A percentile compares a stretch with the other conserved stretches of the same genome.
Evolutionary conservation across 148 eudicot genomes (phyloP).

Genomic region (Cornus controversa): DNA sequence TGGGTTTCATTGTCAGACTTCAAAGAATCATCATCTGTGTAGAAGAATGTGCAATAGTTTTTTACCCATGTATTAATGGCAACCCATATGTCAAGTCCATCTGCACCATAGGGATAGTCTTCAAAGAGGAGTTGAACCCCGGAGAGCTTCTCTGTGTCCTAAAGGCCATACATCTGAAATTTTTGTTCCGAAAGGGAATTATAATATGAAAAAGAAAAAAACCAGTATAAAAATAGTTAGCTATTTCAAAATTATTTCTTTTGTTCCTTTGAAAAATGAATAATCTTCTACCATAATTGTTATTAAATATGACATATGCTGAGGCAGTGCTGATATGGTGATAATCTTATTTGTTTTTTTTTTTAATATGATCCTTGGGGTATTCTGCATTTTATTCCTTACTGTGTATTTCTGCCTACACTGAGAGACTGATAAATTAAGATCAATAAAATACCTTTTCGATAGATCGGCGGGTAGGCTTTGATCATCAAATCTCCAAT

Average conservation of each 20-base stretch:
- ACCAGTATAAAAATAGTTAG: not conserved
- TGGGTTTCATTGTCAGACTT: slow-evolving; percentile 29
- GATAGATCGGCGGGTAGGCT: slow-evolving; percentile 31
- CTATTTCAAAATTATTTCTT: not conserved
- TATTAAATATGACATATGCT: not conserved
- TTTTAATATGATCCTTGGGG: too few relatives aligned
- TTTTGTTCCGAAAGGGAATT: not conserved
- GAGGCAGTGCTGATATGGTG: not conserved
- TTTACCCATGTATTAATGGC: slow-evolving; percentile 28
- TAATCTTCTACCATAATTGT: not conserved
- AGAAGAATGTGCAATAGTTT: slow-evolving; percentile 17
- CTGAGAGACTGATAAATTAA: not conserved
- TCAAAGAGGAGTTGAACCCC: slow-evolving; percentile 24
- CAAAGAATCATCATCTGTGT: slow-evolving; percentile 11
- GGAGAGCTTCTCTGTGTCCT: slow-evolving; percentile 5
- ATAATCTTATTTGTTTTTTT: too few relatives aligned
- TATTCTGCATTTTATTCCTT: too few relatives aligned
- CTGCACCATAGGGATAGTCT: slow-evolving; percentile 36
- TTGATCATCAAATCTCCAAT: slow-evolving; percentile 37
- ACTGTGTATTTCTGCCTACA: too few relatives aligned
- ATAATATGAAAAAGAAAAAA: not conserved
- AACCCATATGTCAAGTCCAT: slow-evolving; percentile 32
- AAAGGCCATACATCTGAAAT: slow-evolving; percentile 22
- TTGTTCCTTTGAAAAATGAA: not conserved
- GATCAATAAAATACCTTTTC: slow-evolving; percentile 5